These are phyloP conservation scores for Aspergillus arachidicola DNA, from an alignment of 2,329 filamentous ascomycete species.

Conservation along the genomic window DNA sequence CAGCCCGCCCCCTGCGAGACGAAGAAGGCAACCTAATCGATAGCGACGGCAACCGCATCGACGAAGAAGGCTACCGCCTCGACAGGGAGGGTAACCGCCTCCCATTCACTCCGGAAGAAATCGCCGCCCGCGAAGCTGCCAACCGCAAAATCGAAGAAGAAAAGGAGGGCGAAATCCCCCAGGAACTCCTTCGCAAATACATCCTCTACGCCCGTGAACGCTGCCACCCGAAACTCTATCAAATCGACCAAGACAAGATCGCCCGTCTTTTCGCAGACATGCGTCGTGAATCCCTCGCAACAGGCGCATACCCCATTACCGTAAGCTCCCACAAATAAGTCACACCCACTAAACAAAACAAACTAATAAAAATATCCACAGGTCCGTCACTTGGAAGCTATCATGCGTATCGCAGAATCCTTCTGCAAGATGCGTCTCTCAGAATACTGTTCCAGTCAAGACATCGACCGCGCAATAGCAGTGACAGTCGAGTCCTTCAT, in stretches of 20 bases:
- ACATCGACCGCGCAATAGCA: constrained; percentile 95
- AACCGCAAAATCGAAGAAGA: constrained; percentile 52
- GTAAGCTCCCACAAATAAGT: constrained; percentile 57
- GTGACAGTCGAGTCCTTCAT: constrained; percentile 97
- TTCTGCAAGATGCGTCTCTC: constrained; percentile 99
- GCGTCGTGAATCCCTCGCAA: constrained; percentile 87
- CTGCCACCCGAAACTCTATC: constrained; percentile 88
- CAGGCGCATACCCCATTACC: constrained; percentile 95
- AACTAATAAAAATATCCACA: constrained; percentile 39
- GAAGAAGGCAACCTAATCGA: constrained; percentile 48
- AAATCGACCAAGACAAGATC: constrained; percentile 97
- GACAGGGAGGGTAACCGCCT: constrained; percentile 47
- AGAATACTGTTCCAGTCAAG: constrained; percentile 85
- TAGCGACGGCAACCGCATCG: constrained; percentile 57
- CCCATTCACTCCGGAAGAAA: constrained; percentile 48
- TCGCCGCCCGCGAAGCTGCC: constrained; percentile 39
- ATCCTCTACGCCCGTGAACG: constrained; percentile 92
- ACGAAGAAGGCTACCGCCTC: constrained; percentile 59
- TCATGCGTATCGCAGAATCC: constrained; percentile 90
- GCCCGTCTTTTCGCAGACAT: constrained; percentile 94
- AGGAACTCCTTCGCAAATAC: constrained; percentile 91
- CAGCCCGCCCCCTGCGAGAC: constrained; percentile 56
- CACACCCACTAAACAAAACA: neutral
- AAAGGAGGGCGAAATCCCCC: constrained; percentile 74
- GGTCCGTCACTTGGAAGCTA: constrained; percentile 96